Evolutionary conservation across 768 basidiomycete species (phyloP).

Genomic region (Naganishia kalamii): DNA sequence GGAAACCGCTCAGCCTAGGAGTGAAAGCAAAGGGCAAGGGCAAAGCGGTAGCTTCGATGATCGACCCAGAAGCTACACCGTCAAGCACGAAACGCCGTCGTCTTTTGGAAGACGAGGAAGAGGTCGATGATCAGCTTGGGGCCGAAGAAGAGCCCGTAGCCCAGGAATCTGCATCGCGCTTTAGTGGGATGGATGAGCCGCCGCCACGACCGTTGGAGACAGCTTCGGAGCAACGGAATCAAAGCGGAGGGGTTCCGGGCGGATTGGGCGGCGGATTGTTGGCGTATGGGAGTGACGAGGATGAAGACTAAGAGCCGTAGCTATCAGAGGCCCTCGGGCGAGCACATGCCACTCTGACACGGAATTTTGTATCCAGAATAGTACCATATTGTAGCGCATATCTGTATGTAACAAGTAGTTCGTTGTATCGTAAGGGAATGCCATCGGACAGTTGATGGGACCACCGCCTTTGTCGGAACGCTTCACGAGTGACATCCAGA

Average conservation of each 20-base stretch:
- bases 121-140: neutral
- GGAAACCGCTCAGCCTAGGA: neutral
- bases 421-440: no score
- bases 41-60: constrained; percentile 24
- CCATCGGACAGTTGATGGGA: no score
- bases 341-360: no score
- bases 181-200: neutral
- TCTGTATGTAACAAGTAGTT: no score
- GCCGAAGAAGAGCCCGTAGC: neutral
- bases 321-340: no score
- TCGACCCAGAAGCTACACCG: neutral
- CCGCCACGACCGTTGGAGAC: neutral
- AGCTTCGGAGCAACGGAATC: neutral
- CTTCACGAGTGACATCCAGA: no score
- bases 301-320: neutral
- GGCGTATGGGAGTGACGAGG: constrained; percentile 37
- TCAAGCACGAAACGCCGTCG: neutral
- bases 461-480: no score
- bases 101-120: neutral
- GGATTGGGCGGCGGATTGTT: constrained; percentile 20
- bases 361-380: no score
- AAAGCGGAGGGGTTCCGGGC: neutral
- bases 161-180: neutral
- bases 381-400: no score
- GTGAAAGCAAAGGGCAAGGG: constrained; percentile 25